phyloP scores from a whole-genome alignment of 169 alveolate species.

The Eimeria sp. region DNA sequence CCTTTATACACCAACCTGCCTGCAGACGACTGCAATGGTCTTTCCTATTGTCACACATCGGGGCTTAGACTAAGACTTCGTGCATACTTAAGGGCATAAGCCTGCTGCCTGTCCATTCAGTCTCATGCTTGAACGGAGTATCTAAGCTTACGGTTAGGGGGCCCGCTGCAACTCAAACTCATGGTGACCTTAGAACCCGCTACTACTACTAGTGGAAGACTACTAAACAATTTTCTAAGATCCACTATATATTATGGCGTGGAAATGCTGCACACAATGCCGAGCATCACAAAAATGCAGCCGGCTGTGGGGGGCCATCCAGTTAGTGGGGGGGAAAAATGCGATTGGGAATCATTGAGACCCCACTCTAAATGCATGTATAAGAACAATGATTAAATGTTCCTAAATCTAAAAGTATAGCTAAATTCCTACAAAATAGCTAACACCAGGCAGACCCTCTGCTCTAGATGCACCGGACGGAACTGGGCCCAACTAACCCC shows the following conservation, averaged over 20 bases:
- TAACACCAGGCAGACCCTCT: not conserved
- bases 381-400: not conserved
- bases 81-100: not conserved
- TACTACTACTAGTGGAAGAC: not conserved
- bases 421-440: conserved; percentile 13
- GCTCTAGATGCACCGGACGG: conserved; percentile 67
- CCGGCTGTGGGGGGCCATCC: conserved; percentile 7
- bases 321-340: conserved; percentile 1
- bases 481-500: conserved; percentile 64
- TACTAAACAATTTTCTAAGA: not conserved
- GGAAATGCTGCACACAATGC: conserved; percentile 23
- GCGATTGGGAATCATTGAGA: not conserved
- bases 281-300: conserved; percentile 8
- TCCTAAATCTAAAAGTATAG: not conserved
- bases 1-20: not conserved
- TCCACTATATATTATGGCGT: not conserved
- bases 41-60: not conserved
- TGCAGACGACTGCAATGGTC: not conserved
- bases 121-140: not conserved
- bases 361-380: not conserved
- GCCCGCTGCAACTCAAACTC: not conserved
- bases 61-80: not conserved
- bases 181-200: not conserved
- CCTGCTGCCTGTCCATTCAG: not conserved
- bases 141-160: not conserved